Evolutionary conservation across 192 early-diverging fungal species (phyloP).

Genomic region (Coemansia biformis): DNA sequence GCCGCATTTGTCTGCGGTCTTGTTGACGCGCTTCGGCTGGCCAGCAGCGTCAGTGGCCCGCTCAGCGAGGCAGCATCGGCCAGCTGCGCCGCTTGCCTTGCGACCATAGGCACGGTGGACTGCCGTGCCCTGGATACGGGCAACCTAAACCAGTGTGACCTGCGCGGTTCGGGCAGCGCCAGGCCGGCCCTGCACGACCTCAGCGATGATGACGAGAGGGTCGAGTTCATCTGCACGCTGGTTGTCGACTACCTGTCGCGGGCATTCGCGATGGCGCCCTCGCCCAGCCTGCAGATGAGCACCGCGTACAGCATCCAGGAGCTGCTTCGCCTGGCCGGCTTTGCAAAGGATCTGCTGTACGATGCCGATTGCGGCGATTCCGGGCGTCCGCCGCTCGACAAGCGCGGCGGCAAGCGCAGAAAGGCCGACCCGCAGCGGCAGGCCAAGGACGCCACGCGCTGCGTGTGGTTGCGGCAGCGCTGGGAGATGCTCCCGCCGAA

Average conservation of each 20-base stretch:
- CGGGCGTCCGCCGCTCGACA: background rate
- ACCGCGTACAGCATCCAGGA: slow-evolving; percentile 49
- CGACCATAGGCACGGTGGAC: slow-evolving; percentile 28
- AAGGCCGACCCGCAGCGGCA: slow-evolving; percentile 6
- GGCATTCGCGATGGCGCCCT: slow-evolving; percentile 42
- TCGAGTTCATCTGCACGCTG: slow-evolving; percentile 43
- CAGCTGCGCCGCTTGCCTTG: slow-evolving; percentile 37
- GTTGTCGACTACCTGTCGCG: slow-evolving; percentile 41
- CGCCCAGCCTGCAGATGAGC: slow-evolving; percentile 40
- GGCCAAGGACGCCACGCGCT: slow-evolving; percentile 1
- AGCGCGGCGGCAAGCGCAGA: slow-evolving; percentile 1
- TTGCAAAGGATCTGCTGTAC: slow-evolving; percentile 24
- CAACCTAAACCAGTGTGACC: background rate
- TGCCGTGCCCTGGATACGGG: slow-evolving; percentile 4
- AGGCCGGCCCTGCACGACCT: slow-evolving; percentile 15
- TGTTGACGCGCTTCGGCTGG: slow-evolving; percentile 13
- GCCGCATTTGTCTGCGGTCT: slow-evolving; percentile 13
- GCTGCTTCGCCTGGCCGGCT: slow-evolving; percentile 33
- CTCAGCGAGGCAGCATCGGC: slow-evolving; percentile 36
- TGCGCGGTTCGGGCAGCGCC: background rate
- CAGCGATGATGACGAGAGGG: slow-evolving; percentile 22
- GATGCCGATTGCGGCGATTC: too few relatives aligned
- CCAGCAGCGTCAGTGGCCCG: slow-evolving; percentile 16
- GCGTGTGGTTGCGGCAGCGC: slow-evolving; percentile 20
- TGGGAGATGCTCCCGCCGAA: slow-evolving; percentile 39